Conservation (phyloP, 208 protist species). For the Trypanosoma lewisi region DNA sequence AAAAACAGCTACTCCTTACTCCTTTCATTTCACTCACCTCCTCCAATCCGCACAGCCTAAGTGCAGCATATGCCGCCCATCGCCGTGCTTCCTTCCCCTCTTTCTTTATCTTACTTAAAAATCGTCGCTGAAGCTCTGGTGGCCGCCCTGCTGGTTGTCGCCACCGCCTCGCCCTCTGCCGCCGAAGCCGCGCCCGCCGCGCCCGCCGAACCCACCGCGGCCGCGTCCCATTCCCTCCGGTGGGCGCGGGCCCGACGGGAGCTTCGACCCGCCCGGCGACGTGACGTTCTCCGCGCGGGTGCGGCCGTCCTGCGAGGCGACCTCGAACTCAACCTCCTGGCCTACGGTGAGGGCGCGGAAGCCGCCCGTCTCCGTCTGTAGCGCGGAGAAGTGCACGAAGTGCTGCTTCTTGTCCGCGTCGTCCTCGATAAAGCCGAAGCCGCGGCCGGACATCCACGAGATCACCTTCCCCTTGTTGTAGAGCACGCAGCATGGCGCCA, state of each 20-base stretch:
- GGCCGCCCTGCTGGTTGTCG: constrained; percentile 38
- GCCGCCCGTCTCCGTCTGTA: constrained; percentile 87
- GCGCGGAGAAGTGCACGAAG: constrained; percentile 91
- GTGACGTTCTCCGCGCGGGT: constrained; percentile 90
- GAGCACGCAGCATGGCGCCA: constrained; percentile 54
- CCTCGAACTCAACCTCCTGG: constrained; percentile 92
- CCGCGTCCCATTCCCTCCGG: constrained; percentile 47
- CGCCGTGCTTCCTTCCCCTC: constrained; percentile 5
- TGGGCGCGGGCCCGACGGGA: constrained; percentile 78
- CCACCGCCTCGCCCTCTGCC: constrained; percentile 15
- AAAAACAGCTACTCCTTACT: neutral
- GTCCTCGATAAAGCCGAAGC: constrained; percentile 92
- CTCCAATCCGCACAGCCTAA: neutral
- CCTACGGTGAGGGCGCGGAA: constrained; percentile 81
- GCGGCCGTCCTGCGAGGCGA: constrained; percentile 80
- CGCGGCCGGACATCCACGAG: constrained; percentile 86
- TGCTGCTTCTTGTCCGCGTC: constrained; percentile 88
- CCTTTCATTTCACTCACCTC: constrained; percentile 1
- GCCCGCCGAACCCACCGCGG: constrained; percentile 39
- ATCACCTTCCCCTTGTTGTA: constrained; percentile 88
- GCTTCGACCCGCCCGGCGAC: constrained; percentile 65
- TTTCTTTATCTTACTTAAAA: constrained; percentile 42
- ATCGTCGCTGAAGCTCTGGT: constrained; percentile 78
- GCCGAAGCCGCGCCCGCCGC: constrained; percentile 18
- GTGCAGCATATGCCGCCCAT: neutral